Evolutionary conservation across 2,329 filamentous ascomycete genomes (phyloP), one percentile per base, ranked within the genome.

Genomic region (Akanthomyces dipterigenus): DNA sequence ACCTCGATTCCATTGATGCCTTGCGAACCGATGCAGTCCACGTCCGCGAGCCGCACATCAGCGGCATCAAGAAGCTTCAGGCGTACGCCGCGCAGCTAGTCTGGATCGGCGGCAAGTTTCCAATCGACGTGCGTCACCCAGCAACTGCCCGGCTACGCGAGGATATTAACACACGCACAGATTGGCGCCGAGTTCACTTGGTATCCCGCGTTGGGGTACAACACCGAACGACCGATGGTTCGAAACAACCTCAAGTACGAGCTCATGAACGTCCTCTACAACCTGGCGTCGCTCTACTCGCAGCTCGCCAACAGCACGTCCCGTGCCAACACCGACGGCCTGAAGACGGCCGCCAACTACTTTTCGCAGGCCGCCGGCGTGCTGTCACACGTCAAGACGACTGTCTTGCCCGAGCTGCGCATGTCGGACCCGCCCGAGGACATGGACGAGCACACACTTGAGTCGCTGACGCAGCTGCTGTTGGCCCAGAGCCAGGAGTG

Each of bases 401-500:
- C 84, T 31, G 80, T 97, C 1, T 80, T 97, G 1, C 90, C 92
- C 2, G 92, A 97, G 67, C 79, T 98, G 68, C 88, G 92, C 62
- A 84, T 83, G 78, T 83, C 89, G 2, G 85, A 88, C 16, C 91
- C 93, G 0, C 93, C 95, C 1, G 95, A 98, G 71, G 95, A 99
- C 71, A 96, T 99, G 92, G 95, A 99, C 68, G 82, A 86, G 55
- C 84, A 90, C 69, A 97, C 93, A 0, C 80, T 99, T 53, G 89
- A 93, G 68, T 91, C 90, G 57, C 77, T 98, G 50, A 85, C 90
- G 67, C 85, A 93, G 72, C 81, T 99, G 34, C 86, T 96, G 72
- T 82, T 99, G 11, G 93, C 93, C 1, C 92, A 99, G 72, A 93
- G 89, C 31, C 95, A 99, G 71, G 95, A 99, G 76, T 98, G 93